These are phyloP conservation scores for Soucietia sequanensis DNA, from an alignment of 805 yeast species.

Conservation along the genomic window DNA sequence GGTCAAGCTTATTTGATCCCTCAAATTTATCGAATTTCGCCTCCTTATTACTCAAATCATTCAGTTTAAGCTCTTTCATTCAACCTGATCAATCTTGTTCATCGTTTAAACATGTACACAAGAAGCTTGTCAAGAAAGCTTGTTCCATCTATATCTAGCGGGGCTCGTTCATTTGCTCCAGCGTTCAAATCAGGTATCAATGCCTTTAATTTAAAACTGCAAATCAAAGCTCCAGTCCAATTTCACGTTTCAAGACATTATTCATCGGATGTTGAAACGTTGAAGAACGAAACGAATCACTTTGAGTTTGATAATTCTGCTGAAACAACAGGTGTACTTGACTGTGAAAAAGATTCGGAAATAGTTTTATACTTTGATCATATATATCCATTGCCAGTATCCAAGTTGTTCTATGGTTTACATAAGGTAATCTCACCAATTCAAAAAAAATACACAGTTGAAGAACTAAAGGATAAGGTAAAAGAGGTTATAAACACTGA, in stretches of 20 bases:
- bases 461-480: constrained; percentile 18
- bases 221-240: too few relatives aligned
- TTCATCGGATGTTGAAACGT: constrained; percentile 26
- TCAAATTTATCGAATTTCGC: too few relatives aligned
- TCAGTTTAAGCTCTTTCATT: too few relatives aligned
- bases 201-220: too few relatives aligned
- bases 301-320: constrained; percentile 32
- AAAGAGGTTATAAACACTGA: constrained; percentile 10
- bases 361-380: constrained; percentile 37
- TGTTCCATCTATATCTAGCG: too few relatives aligned
- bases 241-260: constrained; percentile 6
- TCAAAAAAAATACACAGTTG: constrained; percentile 11
- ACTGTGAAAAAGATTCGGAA: constrained; percentile 27
- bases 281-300: constrained; percentile 31
- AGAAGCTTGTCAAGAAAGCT: too few relatives aligned
- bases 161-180: too few relatives aligned
- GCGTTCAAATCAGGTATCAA: too few relatives aligned
- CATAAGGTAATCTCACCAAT: constrained; percentile 15
- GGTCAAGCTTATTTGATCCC: too few relatives aligned
- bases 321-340: constrained; percentile 41
- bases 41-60: too few relatives aligned
- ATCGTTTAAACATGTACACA: too few relatives aligned
- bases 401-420: constrained; percentile 23
- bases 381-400: constrained; percentile 28
- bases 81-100: too few relatives aligned